Percentiles rank a stretch among this genome's conserved stretches.
Evolutionary conservation across 805 yeast species (phyloP).

Genomic region (Candida andamanensis): DNA sequence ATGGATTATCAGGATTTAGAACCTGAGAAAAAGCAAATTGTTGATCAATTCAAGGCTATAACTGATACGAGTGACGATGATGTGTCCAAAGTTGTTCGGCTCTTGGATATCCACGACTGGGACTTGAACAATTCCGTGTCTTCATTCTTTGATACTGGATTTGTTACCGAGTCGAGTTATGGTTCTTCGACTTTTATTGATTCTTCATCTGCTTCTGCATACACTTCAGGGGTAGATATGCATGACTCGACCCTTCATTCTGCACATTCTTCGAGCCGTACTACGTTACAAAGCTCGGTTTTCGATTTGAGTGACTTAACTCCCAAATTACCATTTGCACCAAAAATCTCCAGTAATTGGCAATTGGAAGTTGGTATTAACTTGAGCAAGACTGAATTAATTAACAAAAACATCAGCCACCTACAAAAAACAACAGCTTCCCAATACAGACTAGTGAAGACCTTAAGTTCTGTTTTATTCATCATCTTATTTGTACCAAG

Average conservation of each 20-base stretch:
- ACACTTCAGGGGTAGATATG: conserved; percentile 1
- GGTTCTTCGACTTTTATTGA: conserved; percentile 2
- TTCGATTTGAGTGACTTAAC: conserved; percentile 16
- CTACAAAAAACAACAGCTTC: no score
- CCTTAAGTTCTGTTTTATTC: conserved; percentile 8
- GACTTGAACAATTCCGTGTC: conserved; percentile 58
- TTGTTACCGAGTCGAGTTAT: conserved; percentile 10
- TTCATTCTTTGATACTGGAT: conserved; percentile 53
- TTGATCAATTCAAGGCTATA: conserved; percentile 16
- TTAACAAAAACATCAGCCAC: conserved; percentile 2
- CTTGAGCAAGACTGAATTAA: conserved; percentile 14
- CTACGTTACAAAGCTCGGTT: conserved; percentile 5
- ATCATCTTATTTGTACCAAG: conserved; percentile 9
- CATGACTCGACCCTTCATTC: conserved; percentile 16
- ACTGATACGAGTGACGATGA: conserved; percentile 20
- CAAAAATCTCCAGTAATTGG: conserved; percentile 36
- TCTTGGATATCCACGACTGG: conserved; percentile 52
- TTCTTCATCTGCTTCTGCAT: no score
- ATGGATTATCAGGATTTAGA: conserved; percentile 4
- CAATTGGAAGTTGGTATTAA: conserved; percentile 39
- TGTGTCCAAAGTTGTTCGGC: conserved; percentile 40
- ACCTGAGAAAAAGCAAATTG: conserved; percentile 1
- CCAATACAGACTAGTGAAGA: not conserved
- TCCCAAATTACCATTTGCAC: conserved; percentile 38
- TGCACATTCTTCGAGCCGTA: conserved; percentile 2